Conservation (phyloP, 2,329 filamentous ascomycete genomes). For the Dendrostoma leiphaemia region DNA sequence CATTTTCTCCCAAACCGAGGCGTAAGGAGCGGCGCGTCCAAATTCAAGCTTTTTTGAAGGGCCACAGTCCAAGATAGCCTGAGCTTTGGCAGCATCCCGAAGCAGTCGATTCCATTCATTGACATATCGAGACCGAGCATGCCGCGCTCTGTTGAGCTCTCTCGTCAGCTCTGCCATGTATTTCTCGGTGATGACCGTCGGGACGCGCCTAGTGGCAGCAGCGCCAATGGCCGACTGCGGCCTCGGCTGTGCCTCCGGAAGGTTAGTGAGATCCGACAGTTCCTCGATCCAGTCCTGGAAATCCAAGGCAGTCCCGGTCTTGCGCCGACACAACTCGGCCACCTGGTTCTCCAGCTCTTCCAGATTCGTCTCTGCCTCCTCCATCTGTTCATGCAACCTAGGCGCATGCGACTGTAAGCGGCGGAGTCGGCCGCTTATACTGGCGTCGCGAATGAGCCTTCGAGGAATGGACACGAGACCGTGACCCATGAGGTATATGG, state of each 20-base stretch:
- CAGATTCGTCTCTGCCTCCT: slow-evolving; percentile 76
- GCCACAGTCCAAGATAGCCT: slow-evolving; percentile 80
- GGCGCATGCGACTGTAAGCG: slow-evolving; percentile 78
- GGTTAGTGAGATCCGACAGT: slow-evolving; percentile 71
- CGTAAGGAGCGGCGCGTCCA: slow-evolving; percentile 54
- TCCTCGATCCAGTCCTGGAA: slow-evolving; percentile 97
- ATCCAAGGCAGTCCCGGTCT: slow-evolving; percentile 70
- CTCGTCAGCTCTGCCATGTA: slow-evolving; percentile 89
- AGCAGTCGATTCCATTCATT: slow-evolving; percentile 84
- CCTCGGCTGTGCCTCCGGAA: slow-evolving; percentile 60
- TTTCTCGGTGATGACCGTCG: slow-evolving; percentile 85
- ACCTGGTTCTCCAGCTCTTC: slow-evolving; percentile 83
- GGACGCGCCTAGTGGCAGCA: slow-evolving; percentile 51
- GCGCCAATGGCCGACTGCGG: slow-evolving; percentile 38
- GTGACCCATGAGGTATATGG: slow-evolving; percentile 97
- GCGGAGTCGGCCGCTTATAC: slow-evolving; percentile 69
- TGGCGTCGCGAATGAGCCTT: slow-evolving; percentile 75
- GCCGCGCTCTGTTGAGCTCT: slow-evolving; percentile 75
- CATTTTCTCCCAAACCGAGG: slow-evolving; percentile 51
- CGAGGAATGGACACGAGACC: slow-evolving; percentile 89
- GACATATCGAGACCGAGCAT: slow-evolving; percentile 78
- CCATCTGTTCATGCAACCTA: slow-evolving; percentile 79
- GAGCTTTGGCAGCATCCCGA: slow-evolving; percentile 69
- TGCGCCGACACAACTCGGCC: slow-evolving; percentile 73
- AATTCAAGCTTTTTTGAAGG: slow-evolving; percentile 80